phyloP scores from a whole-genome alignment of 352 stramenopile genomes.

The Globisporangium rhizosaccharum region DNA sequence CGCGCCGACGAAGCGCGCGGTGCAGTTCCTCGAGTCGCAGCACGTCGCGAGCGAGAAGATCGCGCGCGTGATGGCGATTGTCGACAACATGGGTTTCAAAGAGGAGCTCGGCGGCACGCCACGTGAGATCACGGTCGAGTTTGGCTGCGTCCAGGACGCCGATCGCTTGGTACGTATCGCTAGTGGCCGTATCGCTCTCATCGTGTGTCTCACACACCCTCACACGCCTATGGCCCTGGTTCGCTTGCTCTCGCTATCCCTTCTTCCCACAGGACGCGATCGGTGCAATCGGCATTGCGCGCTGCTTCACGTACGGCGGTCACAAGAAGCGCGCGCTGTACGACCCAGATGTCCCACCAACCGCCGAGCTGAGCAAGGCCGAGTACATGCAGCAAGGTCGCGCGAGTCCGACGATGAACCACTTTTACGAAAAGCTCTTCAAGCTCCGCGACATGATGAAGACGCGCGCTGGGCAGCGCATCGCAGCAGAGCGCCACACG shows the following conservation, averaged over 20 bases:
- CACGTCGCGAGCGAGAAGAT: too few species aligned
- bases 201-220: too few species aligned
- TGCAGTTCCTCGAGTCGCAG: too few species aligned
- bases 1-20: too few species aligned
- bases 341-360: constrained; percentile 66
- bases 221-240: too few species aligned
- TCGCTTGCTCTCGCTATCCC: too few species aligned
- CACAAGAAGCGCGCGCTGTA: too few species aligned
- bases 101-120: too few species aligned
- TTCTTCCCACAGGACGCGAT: constrained; percentile 88
- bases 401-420: constrained; percentile 72
- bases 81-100: too few species aligned
- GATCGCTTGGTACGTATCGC: constrained; percentile 58
- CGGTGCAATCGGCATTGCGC: constrained; percentile 87
- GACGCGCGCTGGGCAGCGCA: constrained; percentile 56
- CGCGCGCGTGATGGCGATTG: too few species aligned
- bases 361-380: constrained; percentile 61
- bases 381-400: constrained; percentile 77
- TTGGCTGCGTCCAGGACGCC: constrained; percentile 87
- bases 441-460: constrained; percentile 88
- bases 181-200: neutral
- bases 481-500: constrained; percentile 76
- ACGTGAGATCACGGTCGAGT: constrained; percentile 74
- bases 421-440: constrained; percentile 92
- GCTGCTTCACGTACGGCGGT: constrained; percentile 91